Base-by-base conservation (phyloP, 1,284 basidiomycete genomes). In the Rugosomyces carneus region DNA sequence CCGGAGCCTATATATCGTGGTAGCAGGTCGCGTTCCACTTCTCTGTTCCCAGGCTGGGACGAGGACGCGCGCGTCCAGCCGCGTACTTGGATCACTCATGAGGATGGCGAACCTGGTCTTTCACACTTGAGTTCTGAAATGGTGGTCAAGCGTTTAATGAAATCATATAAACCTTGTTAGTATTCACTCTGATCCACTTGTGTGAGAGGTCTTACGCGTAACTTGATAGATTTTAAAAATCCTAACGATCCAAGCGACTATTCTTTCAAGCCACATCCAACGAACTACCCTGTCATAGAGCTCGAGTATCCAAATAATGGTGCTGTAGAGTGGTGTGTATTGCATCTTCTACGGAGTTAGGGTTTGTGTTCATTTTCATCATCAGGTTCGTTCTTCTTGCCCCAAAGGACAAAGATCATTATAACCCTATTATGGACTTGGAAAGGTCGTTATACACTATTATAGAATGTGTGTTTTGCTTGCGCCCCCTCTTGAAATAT, bases 331-430 rank as follows among this genome's bases (percentile, higher is more conserved):
- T 71, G 70, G 83, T 82, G 49, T 49, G 68, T 67, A 35, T 37
- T 45, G 39, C 41, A 40, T 48, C 5, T 37, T 37, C 3, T 11
- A 5, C 19, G 2, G 19, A 36, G 19, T 23, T 3, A 16, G 8
- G 27, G 27, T 34, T 10, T 29, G 27, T 29, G 27, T 10, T 29
- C n/a, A 15, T 40, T 11, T 27, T 16, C 15, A 15, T 40, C 18
- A 21, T 47, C 40, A 88, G 84, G 59, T 88, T 80, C 64, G 71
- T 84, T 48, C 70, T 89, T 46, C 72, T 87, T 38, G 76, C 71
- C 36, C 86, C 86, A 15, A 86, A 81, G 59, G 86, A 89, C 66
- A 78, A 78, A 53, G 84, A 89, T 55, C 84, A 87, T 56, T 89
- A 88, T 59, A 83, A 84, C 58, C 86, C 86, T 11, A 80, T 89